These are phyloP conservation scores for Monosporascus sp. DNA, from an alignment of 2,329 filamentous ascomycete species.

Conservation along the genomic window DNA sequence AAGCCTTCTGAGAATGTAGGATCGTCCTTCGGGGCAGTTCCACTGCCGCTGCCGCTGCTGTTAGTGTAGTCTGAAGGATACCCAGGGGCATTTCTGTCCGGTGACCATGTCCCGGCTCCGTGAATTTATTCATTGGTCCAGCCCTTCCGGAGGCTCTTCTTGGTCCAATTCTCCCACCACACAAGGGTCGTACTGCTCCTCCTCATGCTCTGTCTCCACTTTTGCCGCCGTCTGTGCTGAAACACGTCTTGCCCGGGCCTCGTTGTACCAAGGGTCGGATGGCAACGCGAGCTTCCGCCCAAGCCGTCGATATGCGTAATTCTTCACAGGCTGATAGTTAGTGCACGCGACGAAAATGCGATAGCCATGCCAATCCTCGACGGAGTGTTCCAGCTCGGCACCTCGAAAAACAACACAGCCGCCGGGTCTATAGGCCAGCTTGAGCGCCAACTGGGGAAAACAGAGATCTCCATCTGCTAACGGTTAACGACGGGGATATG, in stretches of 20 bases:
- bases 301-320: constrained; percentile 1
- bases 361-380: constrained; percentile 4
- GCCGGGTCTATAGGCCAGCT: constrained; percentile 1
- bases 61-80: too few species aligned
- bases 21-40: too few species aligned
- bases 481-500: too few species aligned
- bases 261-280: not conserved
- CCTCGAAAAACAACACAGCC: constrained; percentile 4
- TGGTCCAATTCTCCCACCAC: not conserved
- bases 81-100: too few species aligned
- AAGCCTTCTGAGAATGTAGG: too few species aligned
- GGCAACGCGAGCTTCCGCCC: not conserved
- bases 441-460: constrained; percentile 3
- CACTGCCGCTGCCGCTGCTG: too few species aligned
- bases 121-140: not conserved
- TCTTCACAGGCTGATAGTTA: constrained; percentile 4
- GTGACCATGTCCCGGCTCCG: not conserved
- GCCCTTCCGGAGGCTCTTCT: not conserved
- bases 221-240: not conserved
- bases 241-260: not conserved
- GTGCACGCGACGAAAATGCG: constrained; percentile 4
- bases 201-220: not conserved
- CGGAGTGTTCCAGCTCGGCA: constrained; percentile 2
- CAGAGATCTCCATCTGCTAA: not conserved
- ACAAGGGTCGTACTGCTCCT: not conserved